Evolutionary conservation across 2,329 filamentous ascomycete species (phyloP).

Genomic region (Rhytidhysteron rufulum): DNA sequence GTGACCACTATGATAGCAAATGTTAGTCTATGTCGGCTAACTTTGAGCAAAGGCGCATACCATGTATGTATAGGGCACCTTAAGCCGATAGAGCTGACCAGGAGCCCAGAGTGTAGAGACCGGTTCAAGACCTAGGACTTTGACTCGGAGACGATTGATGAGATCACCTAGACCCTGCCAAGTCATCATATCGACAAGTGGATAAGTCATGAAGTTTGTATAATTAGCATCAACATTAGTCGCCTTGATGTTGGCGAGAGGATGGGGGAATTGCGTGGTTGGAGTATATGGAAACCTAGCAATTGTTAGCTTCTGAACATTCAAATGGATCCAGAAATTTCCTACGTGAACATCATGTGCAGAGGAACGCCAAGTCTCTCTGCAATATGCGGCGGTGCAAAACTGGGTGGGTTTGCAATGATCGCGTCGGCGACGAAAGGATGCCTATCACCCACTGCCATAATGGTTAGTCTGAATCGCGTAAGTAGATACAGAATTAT

Average conservation of each 20-base stretch:
- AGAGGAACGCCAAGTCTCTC: conserved; percentile 71
- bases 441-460: conserved; percentile 52
- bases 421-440: conserved; percentile 83
- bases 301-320: conserved; percentile 22
- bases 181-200: conserved; percentile 74
- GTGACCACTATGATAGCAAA: conserved; percentile 46
- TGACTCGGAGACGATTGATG: conserved; percentile 68
- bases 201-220: conserved; percentile 77
- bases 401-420: conserved; percentile 75
- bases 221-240: conserved; percentile 69
- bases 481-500: not conserved
- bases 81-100: conserved; percentile 66
- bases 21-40: conserved; percentile 3
- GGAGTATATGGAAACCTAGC: conserved; percentile 68
- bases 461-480: no score
- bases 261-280: conserved; percentile 72
- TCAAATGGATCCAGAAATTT: conserved; percentile 69
- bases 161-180: conserved; percentile 66
- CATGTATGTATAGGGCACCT: conserved; percentile 72
- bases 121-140: conserved; percentile 67
- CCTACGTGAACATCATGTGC: conserved; percentile 85
- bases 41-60: conserved; percentile 6
- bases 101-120: conserved; percentile 76
- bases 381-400: conserved; percentile 71
- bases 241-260: conserved; percentile 69